Conservation (phyloP, 352 stramenopile genomes). For the Pythium periplocum region DNA sequence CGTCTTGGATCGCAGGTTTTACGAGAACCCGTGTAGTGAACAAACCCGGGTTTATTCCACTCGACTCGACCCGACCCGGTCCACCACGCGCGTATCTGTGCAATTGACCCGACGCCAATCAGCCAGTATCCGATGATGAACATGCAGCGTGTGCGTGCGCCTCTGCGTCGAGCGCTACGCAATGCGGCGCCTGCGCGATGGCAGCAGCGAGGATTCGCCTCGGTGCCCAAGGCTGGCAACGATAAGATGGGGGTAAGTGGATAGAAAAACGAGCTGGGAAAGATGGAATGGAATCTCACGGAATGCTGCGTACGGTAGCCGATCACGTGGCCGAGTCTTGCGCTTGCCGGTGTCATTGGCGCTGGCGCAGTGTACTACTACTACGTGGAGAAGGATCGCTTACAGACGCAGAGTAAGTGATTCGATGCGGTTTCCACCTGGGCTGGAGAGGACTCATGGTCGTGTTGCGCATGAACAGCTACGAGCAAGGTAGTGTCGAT, state of each 20-base stretch:
- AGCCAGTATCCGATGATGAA: no score
- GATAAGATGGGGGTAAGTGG: constrained; percentile 67
- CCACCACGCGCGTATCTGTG: no score
- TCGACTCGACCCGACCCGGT: no score
- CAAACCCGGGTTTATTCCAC: no score
- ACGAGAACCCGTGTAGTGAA: no score
- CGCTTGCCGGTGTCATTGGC: constrained; percentile 62
- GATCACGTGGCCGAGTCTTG: constrained; percentile 82
- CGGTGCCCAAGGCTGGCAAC: constrained; percentile 17
- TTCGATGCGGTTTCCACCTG: not conserved
- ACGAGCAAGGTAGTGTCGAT: constrained; percentile 86
- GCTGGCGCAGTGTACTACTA: constrained; percentile 85
- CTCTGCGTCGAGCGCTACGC: constrained; percentile 12
- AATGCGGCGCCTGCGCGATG: not conserved
- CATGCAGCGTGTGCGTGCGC: not conserved
- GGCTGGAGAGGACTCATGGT: not conserved
- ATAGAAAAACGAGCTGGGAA: no score
- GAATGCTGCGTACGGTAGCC: constrained; percentile 27
- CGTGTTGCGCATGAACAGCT: constrained; percentile 23
- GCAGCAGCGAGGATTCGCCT: constrained; percentile 37
- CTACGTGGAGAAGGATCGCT: constrained; percentile 83
- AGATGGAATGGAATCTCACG: no score
- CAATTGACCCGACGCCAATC: no score
- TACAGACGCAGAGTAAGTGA: constrained; percentile 76
- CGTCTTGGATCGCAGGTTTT: no score